These are phyloP conservation scores for Fusarium acutatum DNA, from an alignment of 2,329 filamentous ascomycete species.

Conservation along the genomic window DNA sequence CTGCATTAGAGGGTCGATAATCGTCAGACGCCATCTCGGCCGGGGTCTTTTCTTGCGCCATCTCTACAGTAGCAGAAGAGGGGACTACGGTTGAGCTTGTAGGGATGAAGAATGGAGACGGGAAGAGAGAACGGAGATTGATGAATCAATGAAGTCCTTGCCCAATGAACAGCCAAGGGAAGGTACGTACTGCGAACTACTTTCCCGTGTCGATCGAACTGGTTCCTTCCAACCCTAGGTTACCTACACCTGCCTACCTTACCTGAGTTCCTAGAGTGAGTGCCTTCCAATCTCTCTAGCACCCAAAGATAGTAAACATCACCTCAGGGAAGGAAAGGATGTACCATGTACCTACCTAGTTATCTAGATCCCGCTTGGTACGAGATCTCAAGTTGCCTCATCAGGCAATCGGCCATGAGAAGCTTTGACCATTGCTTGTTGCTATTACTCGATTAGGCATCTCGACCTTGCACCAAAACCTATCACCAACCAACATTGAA, in stretches of 20 bases:
- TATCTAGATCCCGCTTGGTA: slow-evolving; percentile 28
- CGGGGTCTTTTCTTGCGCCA: slow-evolving; percentile 18
- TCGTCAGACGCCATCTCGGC: slow-evolving; percentile 18
- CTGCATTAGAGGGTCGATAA: slow-evolving; percentile 15
- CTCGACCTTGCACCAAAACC: neutral
- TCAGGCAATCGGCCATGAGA: slow-evolving; percentile 15
- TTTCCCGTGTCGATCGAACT: neutral
- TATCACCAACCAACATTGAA: neutral
- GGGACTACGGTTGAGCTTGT: slow-evolving; percentile 9
- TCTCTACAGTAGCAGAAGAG: slow-evolving; percentile 8
- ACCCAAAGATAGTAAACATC: neutral
- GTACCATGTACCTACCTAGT: neutral
- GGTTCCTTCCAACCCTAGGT: neutral
- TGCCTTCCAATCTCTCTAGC: too few species aligned
- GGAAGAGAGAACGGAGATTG: neutral
- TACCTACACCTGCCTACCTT: neutral
- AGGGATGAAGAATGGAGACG: neutral
- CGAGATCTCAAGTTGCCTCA: slow-evolving; percentile 34
- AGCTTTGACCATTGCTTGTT: slow-evolving; percentile 28
- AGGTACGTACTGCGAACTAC: neutral
- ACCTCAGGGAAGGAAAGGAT: neutral
- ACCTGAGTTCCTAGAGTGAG: neutral
- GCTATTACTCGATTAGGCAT: slow-evolving; percentile 10
- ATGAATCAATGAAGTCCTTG: neutral
- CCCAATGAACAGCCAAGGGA: neutral